Evolutionary conservation across 2,329 filamentous ascomycete genomes (phyloP), one percentile per base, ranked within the genome.

Genomic region (Bretziella fagacearum): DNA sequence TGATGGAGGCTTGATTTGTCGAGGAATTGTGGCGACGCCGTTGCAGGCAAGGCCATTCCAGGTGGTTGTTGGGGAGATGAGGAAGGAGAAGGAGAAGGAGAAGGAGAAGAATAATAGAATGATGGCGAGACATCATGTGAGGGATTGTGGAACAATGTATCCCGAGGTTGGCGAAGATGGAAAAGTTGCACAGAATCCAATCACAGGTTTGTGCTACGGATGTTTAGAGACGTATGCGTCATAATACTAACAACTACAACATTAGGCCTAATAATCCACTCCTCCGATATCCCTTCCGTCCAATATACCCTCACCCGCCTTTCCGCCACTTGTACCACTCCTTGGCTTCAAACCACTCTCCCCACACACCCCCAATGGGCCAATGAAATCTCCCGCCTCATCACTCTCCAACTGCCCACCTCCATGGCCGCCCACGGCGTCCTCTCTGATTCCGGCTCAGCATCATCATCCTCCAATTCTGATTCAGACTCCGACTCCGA

Each of bases 1-100:
- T 3, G 55, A 56, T 6, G 55, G 56, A 4, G 56, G 55, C 0
- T 61, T 59, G n/a, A 54, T 64, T 33, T 71, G 66, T 37, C 66
- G 71, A n/a, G 73, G 71, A 2, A 60, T 75, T 2, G 65, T 77
- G 4, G 66, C 67, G 1, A 73, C 71, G 0, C 72, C 73, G 0
- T 64, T 67, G 29, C 57, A 64, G 13, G 61, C 66, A 2, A 65
- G 66, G 39, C 62, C 69, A 0, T 76, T 77, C 47, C 66, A 74
- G 40, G 58, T 76, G 11, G 54, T 63, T 1, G 56, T 74, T 13
- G 53, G 56, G 7, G 17, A 7, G 40, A 30, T 29, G 60, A 58
- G 1, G 32, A 53, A 0, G 45, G 58, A 29, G 40, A 53, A 39
- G 11, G 6, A 22, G 13, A 20, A n/a, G n/a, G n/a, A 33, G 30